Evolutionary conservation across 768 basidiomycete genomes (phyloP), one percentile per base, ranked within the genome.

Genomic region (Pleurotus sapidus): DNA sequence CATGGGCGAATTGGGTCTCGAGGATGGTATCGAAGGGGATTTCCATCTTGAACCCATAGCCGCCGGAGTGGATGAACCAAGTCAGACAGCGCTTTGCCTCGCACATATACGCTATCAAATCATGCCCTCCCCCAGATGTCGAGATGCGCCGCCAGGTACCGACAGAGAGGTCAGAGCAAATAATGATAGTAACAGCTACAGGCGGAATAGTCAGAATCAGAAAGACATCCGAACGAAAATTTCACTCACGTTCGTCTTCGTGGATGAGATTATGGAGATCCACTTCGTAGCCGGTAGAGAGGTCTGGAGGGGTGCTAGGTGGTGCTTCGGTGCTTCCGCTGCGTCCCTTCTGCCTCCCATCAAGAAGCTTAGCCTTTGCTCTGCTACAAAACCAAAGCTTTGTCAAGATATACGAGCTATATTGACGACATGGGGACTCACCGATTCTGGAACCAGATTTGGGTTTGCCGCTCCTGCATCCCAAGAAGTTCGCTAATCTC

Each of bases 401-500:
- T 48, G 12, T 34, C 11, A 11, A 34, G 30, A 34, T 11, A 34
- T 11, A 4, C 9, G 8, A 11, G 8, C 9, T 8, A 34, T 34
- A 34, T 34, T 11, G 30, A 34, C 30, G 30, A 34, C 30, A 34
- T 34, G 15, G 9, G 24, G 18, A 61, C 75, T 57, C 61, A 87
- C 91, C 91, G 77, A 67, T 93, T 93, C 68, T 93, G 91, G 64
- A 92, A 93, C 91, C 91, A 93, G 47, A 93, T 88, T 70, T 93
- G 91, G 0, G 89, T 91, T 75, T 93, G 91, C 38, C 90, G 84
- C 71, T 93, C 91, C 50, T 88, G 82, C 87, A 93, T 91, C 14
- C 89, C 88, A 4, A 93, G 76, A 56, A 82, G 69, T 23, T 85
- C 81, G 57, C 87, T 84, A 53, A 93, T 90, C 63, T 91, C 90